A percentile compares a stretch with the other conserved stretches of the same genome.
These are phyloP conservation scores for Xylaria flabelliformis DNA, from an alignment of 495 filamentous ascomycete genomes.

Conservation along the genomic window DNA sequence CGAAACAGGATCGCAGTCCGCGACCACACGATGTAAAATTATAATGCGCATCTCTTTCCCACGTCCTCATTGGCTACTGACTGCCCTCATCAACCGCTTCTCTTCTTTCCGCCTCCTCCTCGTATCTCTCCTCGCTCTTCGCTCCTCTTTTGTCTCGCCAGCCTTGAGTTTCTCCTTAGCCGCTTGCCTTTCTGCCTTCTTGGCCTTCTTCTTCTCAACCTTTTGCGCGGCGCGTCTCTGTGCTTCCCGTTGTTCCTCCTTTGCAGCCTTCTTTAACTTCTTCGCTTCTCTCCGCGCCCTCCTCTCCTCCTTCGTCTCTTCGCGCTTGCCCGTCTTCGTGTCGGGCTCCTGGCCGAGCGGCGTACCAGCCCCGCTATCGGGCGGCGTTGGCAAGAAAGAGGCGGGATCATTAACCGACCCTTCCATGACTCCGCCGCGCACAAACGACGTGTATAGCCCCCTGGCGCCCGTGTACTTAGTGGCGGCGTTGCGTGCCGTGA, in stretches of 20 bases:
- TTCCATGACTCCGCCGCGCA: constrained; percentile 72
- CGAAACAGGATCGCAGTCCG: neutral
- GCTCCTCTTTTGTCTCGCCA: constrained; percentile 48
- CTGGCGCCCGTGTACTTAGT: constrained; percentile 55
- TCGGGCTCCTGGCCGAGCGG: constrained; percentile 42
- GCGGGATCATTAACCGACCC: constrained; percentile 63
- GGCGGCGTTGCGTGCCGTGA: constrained; percentile 48
- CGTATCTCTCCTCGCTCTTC: constrained; percentile 43
- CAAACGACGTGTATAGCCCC: constrained; percentile 83
- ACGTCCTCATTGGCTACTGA: constrained; percentile 10
- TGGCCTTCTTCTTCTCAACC: constrained; percentile 41
- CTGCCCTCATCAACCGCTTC: constrained; percentile 38
- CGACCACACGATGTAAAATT: neutral
- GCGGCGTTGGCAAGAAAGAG: constrained; percentile 31
- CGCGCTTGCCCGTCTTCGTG: constrained; percentile 40
- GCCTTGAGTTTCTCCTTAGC: constrained; percentile 32
- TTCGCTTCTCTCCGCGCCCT: constrained; percentile 44
- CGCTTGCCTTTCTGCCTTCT: constrained; percentile 40
- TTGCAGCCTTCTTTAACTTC: constrained; percentile 46
- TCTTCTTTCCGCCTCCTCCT: constrained; percentile 51
- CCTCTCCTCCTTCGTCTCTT: constrained; percentile 47
- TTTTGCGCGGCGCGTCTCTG: constrained; percentile 33
- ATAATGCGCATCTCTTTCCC: neutral
- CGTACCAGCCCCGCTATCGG: constrained; percentile 42
- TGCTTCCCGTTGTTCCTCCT: constrained; percentile 41